Evolutionary conservation across 192 early-diverging fungal genomes (phyloP).

Genomic region (Kappamyces sp.): DNA sequence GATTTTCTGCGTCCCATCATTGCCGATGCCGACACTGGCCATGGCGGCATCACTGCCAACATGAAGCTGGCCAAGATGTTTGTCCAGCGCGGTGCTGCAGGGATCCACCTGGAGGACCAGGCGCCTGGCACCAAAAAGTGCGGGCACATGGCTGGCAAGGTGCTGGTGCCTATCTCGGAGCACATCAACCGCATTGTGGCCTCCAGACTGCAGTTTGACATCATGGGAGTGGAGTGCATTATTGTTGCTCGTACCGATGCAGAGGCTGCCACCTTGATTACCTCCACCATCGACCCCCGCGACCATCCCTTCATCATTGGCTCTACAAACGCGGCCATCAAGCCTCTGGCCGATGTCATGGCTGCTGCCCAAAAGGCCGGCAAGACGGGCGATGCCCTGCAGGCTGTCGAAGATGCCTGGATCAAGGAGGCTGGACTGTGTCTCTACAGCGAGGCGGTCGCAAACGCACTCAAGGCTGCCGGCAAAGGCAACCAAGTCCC

Average conservation of each 20-base stretch:
- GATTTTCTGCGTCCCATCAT: slow-evolving; percentile 94
- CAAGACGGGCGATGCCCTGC: slow-evolving; percentile 64
- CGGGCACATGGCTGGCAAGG: slow-evolving; percentile 99
- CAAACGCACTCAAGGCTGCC: slow-evolving; percentile 64
- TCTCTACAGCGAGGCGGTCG: slow-evolving; percentile 76
- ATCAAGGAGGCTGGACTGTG: slow-evolving; percentile 68
- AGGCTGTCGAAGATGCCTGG: slow-evolving; percentile 83
- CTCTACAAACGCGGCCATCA: slow-evolving; percentile 73
- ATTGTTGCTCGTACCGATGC: slow-evolving; percentile 93
- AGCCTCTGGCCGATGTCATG: slow-evolving; percentile 69
- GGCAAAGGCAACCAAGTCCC: slow-evolving; percentile 47
- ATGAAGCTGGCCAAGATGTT: slow-evolving; percentile 98
- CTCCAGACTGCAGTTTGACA: slow-evolving; percentile 93
- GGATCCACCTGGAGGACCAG: slow-evolving; percentile 92
- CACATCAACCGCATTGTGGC: slow-evolving; percentile 96
- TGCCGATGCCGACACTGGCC: slow-evolving; percentile 96
- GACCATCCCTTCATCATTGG: slow-evolving; percentile 96
- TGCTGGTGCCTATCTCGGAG: slow-evolving; percentile 94
- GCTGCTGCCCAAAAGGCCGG: slow-evolving; percentile 71
- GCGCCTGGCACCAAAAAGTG: slow-evolving; percentile 96
- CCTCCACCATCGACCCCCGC: slow-evolving; percentile 90
- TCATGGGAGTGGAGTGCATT: slow-evolving; percentile 95
- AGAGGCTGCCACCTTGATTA: slow-evolving; percentile 93
- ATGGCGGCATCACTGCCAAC: slow-evolving; percentile 95
- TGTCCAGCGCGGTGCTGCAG: slow-evolving; percentile 93